Conservation (phyloP, 495 filamentous ascomycete species). For the Xylaria curta region DNA sequence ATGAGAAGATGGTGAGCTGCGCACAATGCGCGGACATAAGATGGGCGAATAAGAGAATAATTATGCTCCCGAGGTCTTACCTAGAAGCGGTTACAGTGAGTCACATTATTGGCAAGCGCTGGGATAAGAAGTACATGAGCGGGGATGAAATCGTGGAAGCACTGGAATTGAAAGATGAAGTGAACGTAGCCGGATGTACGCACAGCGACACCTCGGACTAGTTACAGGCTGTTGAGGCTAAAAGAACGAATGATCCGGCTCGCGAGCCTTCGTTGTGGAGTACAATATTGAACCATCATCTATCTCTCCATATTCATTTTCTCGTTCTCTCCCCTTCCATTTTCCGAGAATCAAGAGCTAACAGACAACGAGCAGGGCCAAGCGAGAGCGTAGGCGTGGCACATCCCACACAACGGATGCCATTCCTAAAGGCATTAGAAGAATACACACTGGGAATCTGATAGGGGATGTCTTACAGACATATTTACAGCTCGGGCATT, state of each 20-base stretch:
- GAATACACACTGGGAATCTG: background rate
- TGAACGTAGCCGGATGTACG: background rate
- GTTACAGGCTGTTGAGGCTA: background rate
- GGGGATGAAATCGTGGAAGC: background rate
- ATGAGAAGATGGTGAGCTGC: no score
- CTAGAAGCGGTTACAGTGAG: background rate
- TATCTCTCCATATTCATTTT: background rate
- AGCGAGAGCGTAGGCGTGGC: background rate
- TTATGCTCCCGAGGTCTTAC: background rate
- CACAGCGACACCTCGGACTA: background rate
- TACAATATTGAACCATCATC: background rate
- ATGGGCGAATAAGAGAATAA: background rate
- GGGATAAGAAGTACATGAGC: background rate
- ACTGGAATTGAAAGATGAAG: background rate
- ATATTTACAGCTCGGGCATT: background rate
- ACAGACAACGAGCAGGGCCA: background rate
- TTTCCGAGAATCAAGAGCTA: background rate
- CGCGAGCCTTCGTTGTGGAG: background rate
- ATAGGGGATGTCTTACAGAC: background rate
- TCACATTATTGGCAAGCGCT: background rate
- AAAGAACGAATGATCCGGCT: background rate
- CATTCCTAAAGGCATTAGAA: background rate
- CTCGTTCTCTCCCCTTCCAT: background rate
- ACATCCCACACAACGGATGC: background rate
- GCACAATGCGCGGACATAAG: no score